phyloP scores from a whole-genome alignment of 208 protist species.

The Crithidia fasciculata region DNA sequence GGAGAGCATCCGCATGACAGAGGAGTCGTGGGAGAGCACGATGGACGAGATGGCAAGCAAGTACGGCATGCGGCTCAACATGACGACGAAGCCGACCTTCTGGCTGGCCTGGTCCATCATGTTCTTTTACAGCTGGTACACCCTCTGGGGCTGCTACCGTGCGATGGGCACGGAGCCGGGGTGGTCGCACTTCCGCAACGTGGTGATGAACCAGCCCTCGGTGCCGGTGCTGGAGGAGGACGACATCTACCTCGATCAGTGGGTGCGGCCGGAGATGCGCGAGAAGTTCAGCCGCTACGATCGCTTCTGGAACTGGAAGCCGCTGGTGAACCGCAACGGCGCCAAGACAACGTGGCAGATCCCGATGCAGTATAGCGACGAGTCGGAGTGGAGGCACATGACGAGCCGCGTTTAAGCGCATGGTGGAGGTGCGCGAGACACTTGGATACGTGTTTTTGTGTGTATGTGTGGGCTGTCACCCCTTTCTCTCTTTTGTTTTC shows the following conservation, averaged over 20 bases:
- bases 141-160: constrained; percentile 90
- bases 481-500: not conserved
- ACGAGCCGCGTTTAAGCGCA: constrained; percentile 66
- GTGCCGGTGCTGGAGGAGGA: constrained; percentile 86
- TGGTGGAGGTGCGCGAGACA: not conserved
- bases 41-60: constrained; percentile 91
- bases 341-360: constrained; percentile 82
- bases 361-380: constrained; percentile 76
- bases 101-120: constrained; percentile 88
- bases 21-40: constrained; percentile 89
- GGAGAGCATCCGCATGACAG: constrained; percentile 89
- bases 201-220: constrained; percentile 76
- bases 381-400: constrained; percentile 92
- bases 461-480: not conserved
- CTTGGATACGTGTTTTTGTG: not conserved
- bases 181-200: constrained; percentile 79
- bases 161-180: constrained; percentile 83
- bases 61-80: constrained; percentile 89
- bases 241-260: constrained; percentile 91
- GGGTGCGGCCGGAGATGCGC: constrained; percentile 85
- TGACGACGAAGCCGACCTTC: constrained; percentile 85
- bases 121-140: constrained; percentile 90
- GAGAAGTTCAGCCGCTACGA: constrained; percentile 85
- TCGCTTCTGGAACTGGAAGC: constrained; percentile 92
- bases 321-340: constrained; percentile 81